These are phyloP conservation scores for Lentinula sp. DNA, from an alignment of 768 basidiomycete species.

Conservation along the genomic window DNA sequence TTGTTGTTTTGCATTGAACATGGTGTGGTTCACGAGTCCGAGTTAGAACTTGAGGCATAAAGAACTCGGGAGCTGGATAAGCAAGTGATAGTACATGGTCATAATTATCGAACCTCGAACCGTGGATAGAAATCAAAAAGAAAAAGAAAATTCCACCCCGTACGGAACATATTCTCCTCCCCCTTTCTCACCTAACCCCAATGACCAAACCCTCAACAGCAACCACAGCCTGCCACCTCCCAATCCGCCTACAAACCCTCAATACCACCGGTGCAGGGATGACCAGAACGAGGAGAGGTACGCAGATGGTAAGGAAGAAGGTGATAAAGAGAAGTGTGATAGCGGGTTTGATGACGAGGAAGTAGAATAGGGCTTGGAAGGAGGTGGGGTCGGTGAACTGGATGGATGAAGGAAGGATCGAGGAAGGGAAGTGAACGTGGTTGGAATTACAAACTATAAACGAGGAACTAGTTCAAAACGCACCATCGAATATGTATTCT, in stretches of 20 bases:
- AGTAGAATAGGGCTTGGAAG: constrained; percentile 84
- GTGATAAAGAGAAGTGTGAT: constrained; percentile 67
- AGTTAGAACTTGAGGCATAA: too few species aligned
- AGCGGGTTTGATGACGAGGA: constrained; percentile 79
- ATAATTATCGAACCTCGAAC: too few species aligned
- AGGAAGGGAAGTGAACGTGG: too few species aligned
- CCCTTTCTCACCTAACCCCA: constrained; percentile 14
- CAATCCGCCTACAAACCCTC: constrained; percentile 57
- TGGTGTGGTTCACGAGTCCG: too few species aligned
- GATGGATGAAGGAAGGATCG: neutral
- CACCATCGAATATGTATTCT: constrained; percentile 78
- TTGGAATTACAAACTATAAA: neutral
- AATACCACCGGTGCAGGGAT: constrained; percentile 65
- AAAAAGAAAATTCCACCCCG: too few species aligned
- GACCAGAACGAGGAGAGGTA: constrained; percentile 53
- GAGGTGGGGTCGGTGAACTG: constrained; percentile 80
- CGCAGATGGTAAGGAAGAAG: constrained; percentile 45
- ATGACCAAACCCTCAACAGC: constrained; percentile 67
- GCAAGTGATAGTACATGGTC: too few species aligned
- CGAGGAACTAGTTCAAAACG: constrained; percentile 14
- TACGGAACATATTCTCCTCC: neutral
- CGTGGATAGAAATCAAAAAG: too few species aligned
- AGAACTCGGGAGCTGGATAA: too few species aligned
- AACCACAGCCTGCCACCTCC: constrained; percentile 79
- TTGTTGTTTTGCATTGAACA: constrained; percentile 12